These are phyloP conservation scores for Hypomontagnella monticulosa DNA, from an alignment of 495 filamentous ascomycete species.

Conservation along the genomic window DNA sequence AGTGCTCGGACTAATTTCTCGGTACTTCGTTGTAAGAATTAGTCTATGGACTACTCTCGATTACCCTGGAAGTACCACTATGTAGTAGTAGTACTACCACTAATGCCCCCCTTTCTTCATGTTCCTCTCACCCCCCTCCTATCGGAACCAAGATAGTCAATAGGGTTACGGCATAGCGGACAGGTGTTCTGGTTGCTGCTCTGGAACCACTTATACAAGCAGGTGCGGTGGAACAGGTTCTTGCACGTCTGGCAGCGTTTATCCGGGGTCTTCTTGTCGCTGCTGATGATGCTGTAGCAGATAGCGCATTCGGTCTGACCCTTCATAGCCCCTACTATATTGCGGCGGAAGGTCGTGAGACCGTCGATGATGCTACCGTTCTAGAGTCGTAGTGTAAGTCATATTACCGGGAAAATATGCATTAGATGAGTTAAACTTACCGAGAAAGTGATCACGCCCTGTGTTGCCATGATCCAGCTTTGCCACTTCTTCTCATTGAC, in stretches of 20 bases:
- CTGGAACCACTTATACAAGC: conserved; percentile 96
- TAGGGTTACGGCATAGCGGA: conserved; percentile 87
- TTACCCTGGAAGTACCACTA: too few species aligned
- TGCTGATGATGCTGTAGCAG: conserved; percentile 92
- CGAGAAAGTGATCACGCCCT: conserved; percentile 91
- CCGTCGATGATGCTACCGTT: conserved; percentile 87
- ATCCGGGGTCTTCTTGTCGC: conserved; percentile 85
- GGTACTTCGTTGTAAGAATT: too few species aligned
- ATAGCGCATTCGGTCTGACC: conserved; percentile 96
- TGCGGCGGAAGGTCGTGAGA: conserved; percentile 80
- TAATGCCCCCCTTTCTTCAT: neutral
- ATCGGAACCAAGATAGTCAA: conserved; percentile 66
- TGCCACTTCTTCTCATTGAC: conserved; percentile 91
- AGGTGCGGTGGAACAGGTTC: conserved; percentile 89
- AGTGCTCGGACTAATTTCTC: too few species aligned
- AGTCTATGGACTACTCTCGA: too few species aligned
- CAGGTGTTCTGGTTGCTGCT: conserved; percentile 89
- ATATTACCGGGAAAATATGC: neutral
- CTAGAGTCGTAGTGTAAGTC: conserved; percentile 45
- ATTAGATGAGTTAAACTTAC: conserved; percentile 48
- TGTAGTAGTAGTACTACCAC: too few species aligned
- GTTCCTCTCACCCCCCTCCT: conserved; percentile 30
- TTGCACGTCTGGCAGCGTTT: conserved; percentile 94
- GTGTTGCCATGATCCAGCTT: conserved; percentile 82
- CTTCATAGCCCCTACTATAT: conserved; percentile 86